Base-by-base conservation (phyloP, 2,329 filamentous ascomycete genomes). In the Arthrobotrys entomopaga region DNA sequence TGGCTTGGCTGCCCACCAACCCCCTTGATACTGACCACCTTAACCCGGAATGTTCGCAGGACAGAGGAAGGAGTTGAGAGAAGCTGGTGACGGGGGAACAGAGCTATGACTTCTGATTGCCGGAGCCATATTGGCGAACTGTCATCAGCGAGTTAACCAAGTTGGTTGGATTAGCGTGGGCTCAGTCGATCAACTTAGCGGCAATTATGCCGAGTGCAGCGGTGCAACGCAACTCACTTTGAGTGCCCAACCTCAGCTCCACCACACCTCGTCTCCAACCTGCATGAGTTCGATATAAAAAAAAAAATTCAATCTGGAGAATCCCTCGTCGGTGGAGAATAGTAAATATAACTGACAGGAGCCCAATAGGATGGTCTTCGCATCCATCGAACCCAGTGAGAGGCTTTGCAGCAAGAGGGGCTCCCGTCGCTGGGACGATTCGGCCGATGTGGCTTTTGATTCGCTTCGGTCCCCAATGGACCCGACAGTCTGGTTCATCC, bases 401-500 rank as follows among this genome's bases (percentile, higher is more conserved):
- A 34, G 64, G 49, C 56, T 63, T 29, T 66, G 61, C 61, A 73
- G 61, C 61, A 57, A n/a, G 56, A 66, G 64, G 67, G 67, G 69
- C 40, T 52, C 57, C 38, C 61, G 49, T 53, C 42, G 64, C 57
- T 61, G 69, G 69, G 61, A 50, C 69, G 50, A 66, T 63, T 73
- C 56, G 49, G 69, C 69, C 69, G 69, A 57, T 66, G 69, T 73
- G 69, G 69, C 61, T 66, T 73, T 65, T 63, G 60, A 73, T 73
- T 73, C 61, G 69, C 57, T 73, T 66, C 69, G 59, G 69, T 66
- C 69, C 69, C 61, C 56, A 73, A 73, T 66, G 69, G 69, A 73
- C 69, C 69, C 69, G 69, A 73, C 61, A 73, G 49, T 73, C 69
- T 73, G 69, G 69, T 73, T 73, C 69, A 73, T 73, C 69, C 69